Evolutionary conservation across 768 basidiomycete species (phyloP), one percentile per base, ranked within the genome.

Genomic region (Coprinopsis marcescibilis): DNA sequence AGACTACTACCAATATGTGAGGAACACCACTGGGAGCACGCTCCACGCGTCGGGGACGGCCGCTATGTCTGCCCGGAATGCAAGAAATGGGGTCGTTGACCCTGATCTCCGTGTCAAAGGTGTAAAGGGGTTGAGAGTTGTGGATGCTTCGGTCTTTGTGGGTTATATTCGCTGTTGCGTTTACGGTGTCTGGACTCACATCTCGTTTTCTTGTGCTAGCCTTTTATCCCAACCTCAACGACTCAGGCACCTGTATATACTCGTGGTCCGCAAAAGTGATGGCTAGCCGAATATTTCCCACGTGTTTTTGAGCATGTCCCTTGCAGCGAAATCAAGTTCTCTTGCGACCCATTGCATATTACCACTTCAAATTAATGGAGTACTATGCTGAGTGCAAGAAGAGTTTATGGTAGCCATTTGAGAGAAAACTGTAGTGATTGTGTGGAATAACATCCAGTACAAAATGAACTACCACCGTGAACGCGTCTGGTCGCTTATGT

Each of bases 111-210:
- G 23, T 7, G 60, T 69, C 20, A 43, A 27, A 30, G 24, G 41
- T 29, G 55, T 59, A 1, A 36, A 32, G 3, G 68, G 64, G 4
- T 45, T 71, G 40, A 55, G 68, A 6, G 52, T 70, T 15, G 64
- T 69, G 7, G 66, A 70, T 52, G 62, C 60, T 13, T 66, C 64
- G n/a, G 56, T 57, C 47, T 32, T 59, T 43, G 66, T 63, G 38
- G 45, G 65, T 46, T 2, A 10, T 34, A 30, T 30, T 21, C 24
- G 27, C n/a, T 8, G 20, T 13, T 35, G 12, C 26, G 26, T 7
- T 8, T 11, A 10, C 35, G 10, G 8, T 7, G 35, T 11, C 35
- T 17, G 8, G 17, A 11, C 11, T 37, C 35, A 17, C 13, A 6
- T 13, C 21, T 40, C 39, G 11, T 40, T 23, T 23, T 8, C 13